Evolutionary conservation across 805 yeast species (phyloP), one percentile per base, ranked within the genome.

Genomic region (Wickerhamiella spandovensis): DNA sequence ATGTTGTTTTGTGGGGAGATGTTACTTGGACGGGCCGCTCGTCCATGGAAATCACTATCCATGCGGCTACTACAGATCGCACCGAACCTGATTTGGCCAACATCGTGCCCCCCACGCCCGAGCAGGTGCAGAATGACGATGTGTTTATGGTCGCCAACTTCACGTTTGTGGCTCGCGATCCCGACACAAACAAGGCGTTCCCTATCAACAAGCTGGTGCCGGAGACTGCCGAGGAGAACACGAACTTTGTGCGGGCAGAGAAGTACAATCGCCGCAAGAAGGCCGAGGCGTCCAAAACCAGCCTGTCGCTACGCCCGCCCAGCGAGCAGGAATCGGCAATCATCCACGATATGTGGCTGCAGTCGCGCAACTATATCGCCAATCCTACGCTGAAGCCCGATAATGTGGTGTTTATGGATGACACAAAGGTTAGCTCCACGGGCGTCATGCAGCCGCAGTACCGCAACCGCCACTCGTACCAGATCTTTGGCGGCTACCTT

Each of bases 391-490:
- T 63, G 7, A 65, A 68, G 51, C 81, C 82, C n/a, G 65, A 65
- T 22, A 76, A 76, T 54, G 64, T 81, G 28, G 69, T 73, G 44
- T 76, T 76, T 57, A 84, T 87, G 94, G 73, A 76, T 47, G 82
- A 85, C 54, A 81, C 96, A 1, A 69, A 65, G 48, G 74, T 84
- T 48, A 71, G 76, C 48, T 83, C 95, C 10, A 85, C 95, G 6
- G 75, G 82, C 60, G 80, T 88, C 67, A 90, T 89, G 90, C 97
- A 89, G 67, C 97, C 97, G 1, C 97, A 89, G 69, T 89, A 88
- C 69, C 78, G 97, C 68, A 89, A 89, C 71, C 78, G 95, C 64
- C 95, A 89, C 64, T 84, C 94, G 3, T 86, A 83, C 67, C 87
- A 88, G 86, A 85, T 89, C 44, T 89, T 89, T 66, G 97, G 97